Evolutionary conservation across 164 flowering plant genomes (phyloP).

Genomic region (Cinnamomum micranthum): DNA sequence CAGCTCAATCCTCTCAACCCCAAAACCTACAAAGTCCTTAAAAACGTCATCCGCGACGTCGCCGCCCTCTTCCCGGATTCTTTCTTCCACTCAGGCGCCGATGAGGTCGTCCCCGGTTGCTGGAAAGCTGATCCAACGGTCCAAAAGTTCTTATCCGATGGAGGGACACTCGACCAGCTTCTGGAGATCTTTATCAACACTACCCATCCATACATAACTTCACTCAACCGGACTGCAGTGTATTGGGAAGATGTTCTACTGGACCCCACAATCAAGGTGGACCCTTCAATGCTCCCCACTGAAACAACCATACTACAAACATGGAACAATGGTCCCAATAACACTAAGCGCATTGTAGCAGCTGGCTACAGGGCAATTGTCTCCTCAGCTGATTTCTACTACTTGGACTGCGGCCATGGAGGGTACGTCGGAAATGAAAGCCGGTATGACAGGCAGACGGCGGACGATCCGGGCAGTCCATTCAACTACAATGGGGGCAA

Average conservation of each 20-base stretch:
- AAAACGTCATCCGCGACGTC: constrained; percentile 51
- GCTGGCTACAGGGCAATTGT: constrained; percentile 80
- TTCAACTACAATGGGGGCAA: constrained; percentile 28
- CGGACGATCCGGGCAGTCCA: constrained; percentile 15
- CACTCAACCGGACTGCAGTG: constrained; percentile 60
- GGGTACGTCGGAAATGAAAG: constrained; percentile 73
- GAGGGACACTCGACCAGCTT: constrained; percentile 65
- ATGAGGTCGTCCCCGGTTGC: constrained; percentile 77
- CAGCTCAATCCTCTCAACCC: constrained; percentile 84
- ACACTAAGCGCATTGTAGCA: constrained; percentile 58
- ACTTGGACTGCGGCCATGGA: constrained; percentile 93
- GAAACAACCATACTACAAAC: constrained; percentile 67
- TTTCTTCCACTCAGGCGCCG: constrained; percentile 79
- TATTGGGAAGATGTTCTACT: constrained; percentile 90
- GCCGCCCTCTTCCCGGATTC: constrained; percentile 63
- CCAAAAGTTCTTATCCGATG: constrained; percentile 40
- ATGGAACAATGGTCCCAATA: constrained; percentile 79
- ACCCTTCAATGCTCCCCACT: constrained; percentile 39
- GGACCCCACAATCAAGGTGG: constrained; percentile 42
- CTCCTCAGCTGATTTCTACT: constrained; percentile 75
- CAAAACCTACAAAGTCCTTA: constrained; percentile 69
- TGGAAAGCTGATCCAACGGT: constrained; percentile 73
- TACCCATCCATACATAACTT: constrained; percentile 59
- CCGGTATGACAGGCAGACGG: constrained; percentile 34
- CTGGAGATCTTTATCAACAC: constrained; percentile 65